Evolutionary conservation across 345 rosid species (phyloP).

Genomic region (Psidium friedrichsthalianum): DNA sequence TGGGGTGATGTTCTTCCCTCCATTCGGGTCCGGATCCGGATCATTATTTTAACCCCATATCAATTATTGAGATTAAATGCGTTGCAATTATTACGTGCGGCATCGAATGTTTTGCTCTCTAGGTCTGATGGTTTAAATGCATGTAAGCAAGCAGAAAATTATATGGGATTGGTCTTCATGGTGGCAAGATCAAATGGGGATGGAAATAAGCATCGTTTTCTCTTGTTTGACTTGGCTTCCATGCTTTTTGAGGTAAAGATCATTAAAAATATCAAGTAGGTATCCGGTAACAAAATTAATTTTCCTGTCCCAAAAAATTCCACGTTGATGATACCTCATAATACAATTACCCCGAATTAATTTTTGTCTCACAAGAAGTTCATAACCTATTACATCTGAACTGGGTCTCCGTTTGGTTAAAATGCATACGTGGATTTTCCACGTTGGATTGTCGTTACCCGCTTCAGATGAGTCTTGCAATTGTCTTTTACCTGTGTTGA

Average conservation of each 20-base stretch:
- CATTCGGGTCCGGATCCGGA: neutral
- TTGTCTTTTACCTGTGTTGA: neutral
- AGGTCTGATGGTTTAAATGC: neutral
- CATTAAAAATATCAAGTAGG: neutral
- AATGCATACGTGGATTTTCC: neutral
- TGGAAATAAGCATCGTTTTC: neutral
- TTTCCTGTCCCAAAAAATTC: neutral
- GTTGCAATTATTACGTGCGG: neutral
- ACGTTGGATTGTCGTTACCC: fast-evolving
- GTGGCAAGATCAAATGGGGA: neutral
- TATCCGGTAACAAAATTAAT: neutral
- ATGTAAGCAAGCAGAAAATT: neutral
- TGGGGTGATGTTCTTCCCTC: neutral
- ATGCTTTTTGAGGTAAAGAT: neutral
- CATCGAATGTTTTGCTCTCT: neutral
- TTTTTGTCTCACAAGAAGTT: neutral
- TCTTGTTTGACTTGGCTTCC: neutral
- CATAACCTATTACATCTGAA: too few species aligned
- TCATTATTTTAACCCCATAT: neutral
- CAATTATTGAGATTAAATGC: neutral
- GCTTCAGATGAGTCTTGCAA: fast-evolving
- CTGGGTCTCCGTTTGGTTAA: too few species aligned
- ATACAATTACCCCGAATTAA: neutral
- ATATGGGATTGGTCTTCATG: neutral
- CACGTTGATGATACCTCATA: neutral